Percentiles rank a stretch among this genome's conserved stretches.
Evolutionary conservation across 73 alveolate species (phyloP).

Genomic region (Tetrahymena elliotti): DNA sequence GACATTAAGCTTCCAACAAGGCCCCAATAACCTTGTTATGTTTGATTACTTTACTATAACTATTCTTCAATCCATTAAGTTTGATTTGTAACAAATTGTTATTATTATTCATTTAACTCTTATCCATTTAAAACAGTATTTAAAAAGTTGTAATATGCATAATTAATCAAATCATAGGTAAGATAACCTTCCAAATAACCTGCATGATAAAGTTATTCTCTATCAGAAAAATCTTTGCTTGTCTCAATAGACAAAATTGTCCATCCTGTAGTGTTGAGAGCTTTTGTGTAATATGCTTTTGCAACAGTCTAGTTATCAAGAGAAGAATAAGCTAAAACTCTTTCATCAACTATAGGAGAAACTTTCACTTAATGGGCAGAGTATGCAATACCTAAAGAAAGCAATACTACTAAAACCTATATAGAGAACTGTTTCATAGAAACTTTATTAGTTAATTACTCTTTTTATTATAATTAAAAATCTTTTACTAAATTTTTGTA

Average conservation of each 20-base stretch:
- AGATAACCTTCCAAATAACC: slow-evolving; percentile 19
- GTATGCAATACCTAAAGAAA: not conserved
- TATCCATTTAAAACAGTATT: slow-evolving; percentile 3
- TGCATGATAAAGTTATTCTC: slow-evolving; percentile 3
- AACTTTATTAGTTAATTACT: not conserved
- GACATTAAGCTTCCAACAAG: not conserved
- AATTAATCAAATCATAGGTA: not conserved
- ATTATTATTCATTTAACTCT: not conserved
- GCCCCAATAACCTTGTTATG: slow-evolving; percentile 5
- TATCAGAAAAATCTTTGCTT: not conserved
- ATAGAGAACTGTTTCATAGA: not conserved
- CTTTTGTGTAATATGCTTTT: not conserved
- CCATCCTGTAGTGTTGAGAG: slow-evolving; percentile 34
- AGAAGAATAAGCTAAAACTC: not conserved
- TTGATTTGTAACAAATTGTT: not conserved
- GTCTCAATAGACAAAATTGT: not conserved
- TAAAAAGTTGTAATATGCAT: slow-evolving; percentile 10
- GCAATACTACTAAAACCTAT: not conserved
- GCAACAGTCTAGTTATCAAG: not conserved
- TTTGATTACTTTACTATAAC: not conserved
- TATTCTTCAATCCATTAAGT: slow-evolving; percentile 13
- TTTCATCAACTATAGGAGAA: not conserved
- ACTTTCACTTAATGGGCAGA: not conserved
- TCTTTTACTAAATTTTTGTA: not conserved
- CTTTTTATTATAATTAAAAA: not conserved